Evolutionary conservation across 768 basidiomycete species (phyloP).

Genomic region (Scleroderma bovista): DNA sequence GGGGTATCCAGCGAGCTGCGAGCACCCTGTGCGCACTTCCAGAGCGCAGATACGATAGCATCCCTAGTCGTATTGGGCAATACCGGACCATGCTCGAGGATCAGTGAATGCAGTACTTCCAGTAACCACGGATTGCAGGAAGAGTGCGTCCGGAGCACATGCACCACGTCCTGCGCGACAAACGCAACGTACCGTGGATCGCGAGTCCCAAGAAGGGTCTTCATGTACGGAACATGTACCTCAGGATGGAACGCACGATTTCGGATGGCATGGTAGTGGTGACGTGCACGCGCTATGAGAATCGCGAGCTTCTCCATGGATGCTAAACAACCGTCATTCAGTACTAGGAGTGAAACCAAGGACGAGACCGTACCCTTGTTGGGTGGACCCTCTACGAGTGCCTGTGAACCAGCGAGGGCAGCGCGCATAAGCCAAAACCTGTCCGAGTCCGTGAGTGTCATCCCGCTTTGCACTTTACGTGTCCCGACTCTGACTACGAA

Average conservation of each 20-base stretch:
- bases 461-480: constrained; percentile 37
- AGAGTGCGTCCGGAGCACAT: constrained; percentile 28
- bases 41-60: constrained; percentile 32
- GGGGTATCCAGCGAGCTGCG: background rate
- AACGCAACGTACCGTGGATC: constrained; percentile 23
- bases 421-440: constrained; percentile 60
- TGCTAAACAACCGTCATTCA: constrained; percentile 7
- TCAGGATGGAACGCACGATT: constrained; percentile 33
- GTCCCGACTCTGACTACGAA: constrained; percentile 41
- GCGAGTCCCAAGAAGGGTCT: constrained; percentile 30
- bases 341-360: constrained; percentile 1
- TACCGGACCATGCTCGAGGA: constrained; percentile 23
- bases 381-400: background rate
- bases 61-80: constrained; percentile 27
- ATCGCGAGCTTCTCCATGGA: constrained; percentile 5
- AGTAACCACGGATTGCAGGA: constrained; percentile 33
- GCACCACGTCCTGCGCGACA: constrained; percentile 30
- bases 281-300: constrained; percentile 30
- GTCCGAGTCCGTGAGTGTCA: constrained; percentile 38
- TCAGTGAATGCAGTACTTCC: constrained; percentile 37
- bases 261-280: constrained; percentile 38
- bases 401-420: constrained; percentile 28
- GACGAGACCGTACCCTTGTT: constrained; percentile 12
- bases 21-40: constrained; percentile 3
- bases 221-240: constrained; percentile 44